Base-by-base conservation (phyloP, 2,329 filamentous ascomycete species). In the Aspergillus bombycis region DNA sequence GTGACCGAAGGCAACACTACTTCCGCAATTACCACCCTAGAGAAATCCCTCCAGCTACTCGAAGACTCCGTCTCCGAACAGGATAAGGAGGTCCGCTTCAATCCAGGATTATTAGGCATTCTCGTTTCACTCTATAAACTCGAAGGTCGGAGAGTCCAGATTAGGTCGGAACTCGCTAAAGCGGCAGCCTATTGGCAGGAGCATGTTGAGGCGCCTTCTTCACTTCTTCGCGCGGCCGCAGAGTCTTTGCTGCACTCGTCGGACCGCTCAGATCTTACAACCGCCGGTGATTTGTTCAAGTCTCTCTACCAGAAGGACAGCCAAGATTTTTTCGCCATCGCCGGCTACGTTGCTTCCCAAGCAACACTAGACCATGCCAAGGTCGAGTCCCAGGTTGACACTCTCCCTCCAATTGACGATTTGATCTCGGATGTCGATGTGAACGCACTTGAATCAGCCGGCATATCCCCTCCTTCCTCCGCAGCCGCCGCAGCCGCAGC, bases 311-410 rank as follows among this genome's bases (percentile, higher is more conserved):
- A 86, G 2, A 83, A 88, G 63, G 85, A 93, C n/a, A 82, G 74
- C 3, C 71, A 81, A 45, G 92, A 96, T 70, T 85, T 84, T 36
- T 84, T 90, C 60, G 89, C 91, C 1, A 86, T 88, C 19, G 93
- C 93, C 10, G 95, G 95, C 1, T 87, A 95, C n/a, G 87, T 98
- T 9, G 95, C 95, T 3, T 90, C 93, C 11, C 88, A 91, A 70
- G 90, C 91, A 32, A 86, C 86, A 2, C 70, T 75, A 19, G 76
- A 79, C 61, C 75, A 78, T 53, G 66, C 72, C 21, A 75, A 76
- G 60, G 71, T 79, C 12, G 72, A 78, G 61, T 70, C 75, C 0
- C 72, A 79, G 55, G 70, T 79, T 3, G 71, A 78, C 58, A 74
- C 69, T 8, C 74, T 84, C 11, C 78, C 80, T 0, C 65, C 76